Conservation (phyloP, 371 early-diverging fungal species). For the Rhizopus delemar region DNA sequence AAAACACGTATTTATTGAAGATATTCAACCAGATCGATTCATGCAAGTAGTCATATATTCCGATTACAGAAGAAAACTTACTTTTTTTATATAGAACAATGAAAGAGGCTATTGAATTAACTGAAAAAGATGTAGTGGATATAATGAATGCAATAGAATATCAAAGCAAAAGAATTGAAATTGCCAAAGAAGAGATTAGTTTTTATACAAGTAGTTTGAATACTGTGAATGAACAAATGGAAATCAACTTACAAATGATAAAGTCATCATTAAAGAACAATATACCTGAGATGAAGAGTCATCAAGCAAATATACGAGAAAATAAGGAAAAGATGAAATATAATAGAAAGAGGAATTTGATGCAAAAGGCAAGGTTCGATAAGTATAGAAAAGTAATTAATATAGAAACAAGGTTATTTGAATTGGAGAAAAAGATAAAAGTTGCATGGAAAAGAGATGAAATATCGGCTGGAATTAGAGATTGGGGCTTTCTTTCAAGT, state of each 20-base stretch:
- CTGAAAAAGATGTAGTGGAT: conserved; percentile 1
- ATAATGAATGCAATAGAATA: conserved; percentile 12
- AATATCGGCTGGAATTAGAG: conserved; percentile 20
- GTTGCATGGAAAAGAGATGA: conserved; percentile 22
- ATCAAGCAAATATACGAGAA: background rate
- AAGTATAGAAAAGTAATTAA: conserved; percentile 20
- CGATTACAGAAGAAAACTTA: too few species aligned
- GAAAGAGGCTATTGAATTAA: conserved; percentile 9
- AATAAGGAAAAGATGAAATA: conserved; percentile 11
- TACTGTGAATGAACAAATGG: conserved; percentile 11
- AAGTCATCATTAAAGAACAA: background rate
- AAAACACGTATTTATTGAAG: background rate
- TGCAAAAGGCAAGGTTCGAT: conserved; percentile 11
- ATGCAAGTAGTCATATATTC: conserved; percentile 4
- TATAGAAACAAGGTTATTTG: conserved; percentile 15
- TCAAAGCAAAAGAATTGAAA: conserved; percentile 15
- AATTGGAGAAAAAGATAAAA: conserved; percentile 22
- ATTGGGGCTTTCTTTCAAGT: conserved; percentile 21
- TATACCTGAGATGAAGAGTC: conserved; percentile 14
- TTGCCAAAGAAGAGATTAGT: conserved; percentile 15
- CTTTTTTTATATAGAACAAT: conserved; percentile 6
- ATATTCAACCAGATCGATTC: conserved; percentile 16
- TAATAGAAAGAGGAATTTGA: conserved; percentile 11
- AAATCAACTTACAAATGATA: background rate
- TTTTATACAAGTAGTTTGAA: background rate